Evolutionary conservation across 768 basidiomycete genomes (phyloP), one percentile per base, ranked within the genome.

Genomic region (Amanita brunnescens): DNA sequence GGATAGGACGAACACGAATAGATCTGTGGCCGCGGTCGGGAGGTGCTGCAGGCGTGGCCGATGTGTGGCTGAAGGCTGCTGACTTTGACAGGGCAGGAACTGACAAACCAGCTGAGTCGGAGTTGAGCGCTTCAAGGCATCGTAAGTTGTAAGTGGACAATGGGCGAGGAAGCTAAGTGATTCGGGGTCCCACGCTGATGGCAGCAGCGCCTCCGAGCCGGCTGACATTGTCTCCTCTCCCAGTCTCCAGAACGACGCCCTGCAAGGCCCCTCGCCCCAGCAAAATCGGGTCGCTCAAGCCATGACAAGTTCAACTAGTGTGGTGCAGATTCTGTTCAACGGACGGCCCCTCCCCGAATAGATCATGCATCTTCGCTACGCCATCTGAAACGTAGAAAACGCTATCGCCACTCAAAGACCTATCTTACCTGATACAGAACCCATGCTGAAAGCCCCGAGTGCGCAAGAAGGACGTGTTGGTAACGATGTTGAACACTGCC

Each of bases 181-280:
- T n/a, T n/a, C 39, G 33, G 18, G 14, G 23, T 13, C 35, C 20
- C 9, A 13, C 29, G 21, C 35, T 35, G n/a, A 10, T 20, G 32
- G 20, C 13, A 23, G 23, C 40, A n/a, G n/a, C n/a, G n/a, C n/a
- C n/a, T 37, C 10, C 13, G 21, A 1, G 16, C 37, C 68, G 7
- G 55, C 64, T 18, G 79, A 80, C 50, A 70, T 77, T 57, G 79
- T 81, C 60, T 58, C 72, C 18, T 63, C 77, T 8, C 66, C 76
- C n/a, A 68, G 67, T 21, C 69, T 77, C 64, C 48, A 63, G 24
- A 63, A 67, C 55, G 74, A 77, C 23, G 70, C 67, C 23, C 68
- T 80, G 59, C 73, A 75, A 33, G 77, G 74, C 8, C 69, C 74
- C 5, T 77, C 77, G 24, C 81, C 41, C 20, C 50, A 51, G 33